Evolutionary conservation across 2,329 filamentous ascomycete species (phyloP), one percentile per base, ranked within the genome.

Genomic region (Aspergillus novofumigatus): DNA sequence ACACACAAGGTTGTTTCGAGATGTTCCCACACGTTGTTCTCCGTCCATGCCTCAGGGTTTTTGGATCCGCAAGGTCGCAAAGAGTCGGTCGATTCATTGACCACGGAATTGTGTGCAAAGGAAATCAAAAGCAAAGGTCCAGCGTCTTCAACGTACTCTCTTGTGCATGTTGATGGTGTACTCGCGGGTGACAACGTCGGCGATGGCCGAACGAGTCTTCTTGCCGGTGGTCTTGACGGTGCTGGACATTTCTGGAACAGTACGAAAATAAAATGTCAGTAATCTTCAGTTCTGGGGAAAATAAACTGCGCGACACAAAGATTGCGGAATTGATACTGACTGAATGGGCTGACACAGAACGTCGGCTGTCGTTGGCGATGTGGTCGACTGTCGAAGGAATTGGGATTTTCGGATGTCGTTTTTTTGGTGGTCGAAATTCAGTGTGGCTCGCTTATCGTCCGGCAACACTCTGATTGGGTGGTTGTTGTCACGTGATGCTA

Each of bases 91-190:
- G 29, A 20, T 9, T 38, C 5, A 38, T 48, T 45, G 49, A 52
- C 50, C 53, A 52, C 26, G 54, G 38, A 53, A 54, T 49, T 48
- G 59, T 57, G 57, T 41, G 32, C 14, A 57, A 57, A 55, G 51
- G 54, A 53, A 42, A 48, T 49, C 44, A 61, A 53, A 50, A 51
- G 58, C 56, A 53, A 59, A 56, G 42, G 21, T 51, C 9, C 47
- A 29, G 57, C 53, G 38, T 58, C 49, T 68, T 74, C 72, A 79
- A 89, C 89, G 79, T 92, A 95, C 91, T 83, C 93, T 90, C 90
- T 96, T 97, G 91, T 99, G 94, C 74, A 99, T 84, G 87, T 99
- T 93, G 84, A 99, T 97, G 81, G 94, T 99, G 88, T 99, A 99
- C 86, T 99, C 95, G 86, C 94, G 91, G 75, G 94, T 89, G 80